Evolutionary conservation across 177 flowering plant species (phyloP).

Genomic region (Vitis hybrid): DNA sequence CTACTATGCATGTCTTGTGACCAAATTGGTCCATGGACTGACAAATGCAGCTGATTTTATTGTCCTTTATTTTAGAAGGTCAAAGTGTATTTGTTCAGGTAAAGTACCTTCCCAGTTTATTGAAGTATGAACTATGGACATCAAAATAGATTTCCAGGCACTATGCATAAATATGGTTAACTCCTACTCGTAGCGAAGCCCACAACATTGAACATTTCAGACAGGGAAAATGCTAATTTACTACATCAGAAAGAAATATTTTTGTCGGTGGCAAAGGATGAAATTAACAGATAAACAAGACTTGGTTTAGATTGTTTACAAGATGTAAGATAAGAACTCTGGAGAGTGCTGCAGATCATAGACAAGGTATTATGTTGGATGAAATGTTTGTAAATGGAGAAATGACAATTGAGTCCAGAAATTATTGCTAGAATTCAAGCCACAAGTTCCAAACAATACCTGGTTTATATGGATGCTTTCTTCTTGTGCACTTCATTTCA

Average conservation of each 20-base stretch:
- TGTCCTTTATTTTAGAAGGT: background rate
- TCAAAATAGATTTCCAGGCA: background rate
- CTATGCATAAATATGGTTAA: background rate
- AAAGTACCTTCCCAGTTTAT: background rate
- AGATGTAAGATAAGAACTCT: background rate
- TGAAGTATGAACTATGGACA: background rate
- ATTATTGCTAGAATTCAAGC: background rate
- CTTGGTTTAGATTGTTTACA: background rate
- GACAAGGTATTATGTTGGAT: background rate
- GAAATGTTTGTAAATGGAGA: background rate
- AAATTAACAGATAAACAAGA: background rate
- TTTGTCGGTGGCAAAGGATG: background rate
- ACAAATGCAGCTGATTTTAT: background rate
- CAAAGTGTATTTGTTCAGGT: too few species aligned
- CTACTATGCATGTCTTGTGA: background rate
- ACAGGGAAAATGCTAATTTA: too few species aligned
- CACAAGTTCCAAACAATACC: background rate
- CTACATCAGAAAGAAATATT: too few species aligned
- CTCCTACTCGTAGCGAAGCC: background rate
- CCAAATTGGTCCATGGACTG: background rate
- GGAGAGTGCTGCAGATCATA: background rate
- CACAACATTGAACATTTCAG: too few species aligned
- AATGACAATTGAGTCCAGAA: too few species aligned
- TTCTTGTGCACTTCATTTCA: background rate
- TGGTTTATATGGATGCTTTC: background rate